Evolutionary conservation across 2,329 filamentous ascomycete species (phyloP).

Genomic region (Ophiosphaerella narmari): DNA sequence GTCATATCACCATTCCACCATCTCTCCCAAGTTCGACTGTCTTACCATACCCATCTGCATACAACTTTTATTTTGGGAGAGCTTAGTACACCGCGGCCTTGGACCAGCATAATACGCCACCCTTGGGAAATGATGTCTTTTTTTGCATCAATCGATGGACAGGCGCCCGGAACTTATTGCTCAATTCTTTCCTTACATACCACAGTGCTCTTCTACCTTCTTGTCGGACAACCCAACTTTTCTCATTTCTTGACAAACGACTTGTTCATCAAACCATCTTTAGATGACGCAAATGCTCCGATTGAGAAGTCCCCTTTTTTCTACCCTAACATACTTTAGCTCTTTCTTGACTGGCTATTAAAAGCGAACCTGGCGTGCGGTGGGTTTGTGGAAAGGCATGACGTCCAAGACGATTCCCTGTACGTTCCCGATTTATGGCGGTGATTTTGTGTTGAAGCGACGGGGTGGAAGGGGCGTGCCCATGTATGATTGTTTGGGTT

Average conservation of each 20-base stretch:
- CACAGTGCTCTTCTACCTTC: conserved; percentile 31
- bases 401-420: conserved; percentile 18
- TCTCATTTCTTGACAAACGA: conserved; percentile 18
- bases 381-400: conserved; percentile 7
- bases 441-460: background rate
- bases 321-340: background rate
- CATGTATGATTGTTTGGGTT: conserved; percentile 2
- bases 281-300: conserved; percentile 10
- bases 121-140: conserved; percentile 32
- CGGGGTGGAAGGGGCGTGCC: background rate
- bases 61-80: conserved; percentile 23
- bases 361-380: conserved; percentile 21
- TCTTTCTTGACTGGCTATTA: conserved; percentile 11
- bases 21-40: conserved; percentile 26
- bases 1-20: conserved; percentile 30
- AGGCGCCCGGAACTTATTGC: conserved; percentile 39
- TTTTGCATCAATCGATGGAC: conserved; percentile 32
- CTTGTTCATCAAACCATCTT: conserved; percentile 19
- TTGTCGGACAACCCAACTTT: conserved; percentile 24
- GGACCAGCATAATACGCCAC: conserved; percentile 39
- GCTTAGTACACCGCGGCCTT: conserved; percentile 24
- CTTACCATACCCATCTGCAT: conserved; percentile 37
- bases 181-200: conserved; percentile 39
- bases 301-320: conserved; percentile 2
- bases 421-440: conserved; percentile 24